Evolutionary conservation across 805 yeast species (phyloP).

Genomic region (Candida xiaguanensis): DNA sequence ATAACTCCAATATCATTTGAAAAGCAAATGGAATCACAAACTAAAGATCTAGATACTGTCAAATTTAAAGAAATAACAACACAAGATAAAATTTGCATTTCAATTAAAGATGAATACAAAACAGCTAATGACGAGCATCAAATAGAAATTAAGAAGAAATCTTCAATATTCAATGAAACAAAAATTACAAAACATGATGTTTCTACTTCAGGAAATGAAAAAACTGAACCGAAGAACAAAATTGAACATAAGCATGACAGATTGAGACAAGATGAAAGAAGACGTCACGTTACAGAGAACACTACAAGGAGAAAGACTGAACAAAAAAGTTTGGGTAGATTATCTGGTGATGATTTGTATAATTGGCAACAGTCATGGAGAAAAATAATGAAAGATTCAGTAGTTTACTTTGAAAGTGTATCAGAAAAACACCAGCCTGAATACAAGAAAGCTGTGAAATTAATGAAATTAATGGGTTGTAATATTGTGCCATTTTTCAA

Average conservation of each 20-base stretch:
- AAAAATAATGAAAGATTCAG: conserved; percentile 53
- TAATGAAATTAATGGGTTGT: conserved; percentile 49
- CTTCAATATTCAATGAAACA: no score
- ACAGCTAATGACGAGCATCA: no score
- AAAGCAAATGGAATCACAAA: no score
- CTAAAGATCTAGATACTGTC: no score
- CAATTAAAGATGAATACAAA: no score
- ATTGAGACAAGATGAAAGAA: background rate
- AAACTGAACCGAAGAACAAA: no score
- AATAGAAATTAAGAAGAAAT: no score
- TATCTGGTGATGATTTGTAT: conserved; percentile 44
- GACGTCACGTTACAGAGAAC: background rate
- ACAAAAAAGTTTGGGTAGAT: conserved; percentile 18
- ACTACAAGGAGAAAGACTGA: background rate
- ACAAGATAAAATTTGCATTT: no score
- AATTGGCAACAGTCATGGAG: conserved; percentile 69
- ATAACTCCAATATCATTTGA: no score
- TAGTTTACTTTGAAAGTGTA: conserved; percentile 60
- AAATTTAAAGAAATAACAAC: no score
- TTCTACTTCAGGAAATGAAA: no score
- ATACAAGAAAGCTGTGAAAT: conserved; percentile 39
- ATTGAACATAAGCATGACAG: background rate
- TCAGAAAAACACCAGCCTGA: conserved; percentile 35
- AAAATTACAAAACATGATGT: no score
- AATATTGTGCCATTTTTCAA: conserved; percentile 44